Base-by-base conservation (phyloP, 2,329 filamentous ascomycete species). In the Colletotrichum aenigma region DNA sequence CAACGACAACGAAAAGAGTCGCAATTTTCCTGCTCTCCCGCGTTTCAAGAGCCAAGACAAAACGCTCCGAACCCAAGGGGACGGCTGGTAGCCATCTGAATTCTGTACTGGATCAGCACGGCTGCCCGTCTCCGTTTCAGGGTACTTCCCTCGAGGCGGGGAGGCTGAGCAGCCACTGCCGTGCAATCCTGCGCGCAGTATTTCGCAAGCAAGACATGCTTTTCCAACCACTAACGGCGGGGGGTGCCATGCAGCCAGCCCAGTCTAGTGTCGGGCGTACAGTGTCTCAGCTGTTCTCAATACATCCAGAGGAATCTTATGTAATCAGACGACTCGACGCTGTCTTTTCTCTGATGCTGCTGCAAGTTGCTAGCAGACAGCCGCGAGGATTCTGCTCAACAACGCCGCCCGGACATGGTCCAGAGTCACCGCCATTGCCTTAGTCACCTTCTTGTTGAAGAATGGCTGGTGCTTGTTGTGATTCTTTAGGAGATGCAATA, bases 31-130 rank as follows among this genome's bases (percentile, higher is more conserved):
- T 64, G 64, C 68, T 24, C 70, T 74, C 30, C 48, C 34, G 48
- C 60, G 70, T 74, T 76, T 74, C 70, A 76, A 69, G 43, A 56
- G 58, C 74, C 70, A 76, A 76, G 70, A 68, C 74, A 76, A 76
- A 73, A 76, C 70, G 74, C 74, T 66, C 64, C 34, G 64, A 68
- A 34, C 48, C 64, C 70, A 69, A 74, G 43, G 10, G 34, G 64
- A 76, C 56, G 58, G 58, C 56, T 62, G 55, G 36, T 30, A 32
- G 64, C 73, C 55, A 36, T 74, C 70, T 69, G 74, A 65, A 52
- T 60, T 38, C 10, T 28, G 38, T 32, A 28, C 43, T 48, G 64
- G 73, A 75, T 67, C 69, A 48, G 38, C 55, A 64, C 62, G 62
- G 32, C 69, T 48, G 62, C 43, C 24, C 62, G 28, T 56, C 64